These are phyloP conservation scores for Penicillium bovifimosum DNA, from an alignment of 495 filamentous ascomycete species.

Conservation along the genomic window DNA sequence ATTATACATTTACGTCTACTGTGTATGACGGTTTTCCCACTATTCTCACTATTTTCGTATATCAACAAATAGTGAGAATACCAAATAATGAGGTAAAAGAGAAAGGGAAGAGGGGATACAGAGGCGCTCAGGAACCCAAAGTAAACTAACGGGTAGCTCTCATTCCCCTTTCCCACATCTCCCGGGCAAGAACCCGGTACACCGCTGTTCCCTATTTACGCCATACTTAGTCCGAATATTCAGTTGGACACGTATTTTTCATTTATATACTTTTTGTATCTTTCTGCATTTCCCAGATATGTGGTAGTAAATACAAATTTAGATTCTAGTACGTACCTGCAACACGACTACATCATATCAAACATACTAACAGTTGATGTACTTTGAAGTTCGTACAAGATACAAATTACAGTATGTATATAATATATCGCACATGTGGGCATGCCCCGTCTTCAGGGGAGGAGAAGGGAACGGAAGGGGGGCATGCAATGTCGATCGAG, in stretches of 20 bases:
- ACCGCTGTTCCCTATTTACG: slow-evolving; percentile 1
- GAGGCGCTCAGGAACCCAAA: background rate
- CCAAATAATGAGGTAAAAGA: background rate
- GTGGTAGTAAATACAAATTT: too few relatives aligned
- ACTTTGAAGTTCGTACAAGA: background rate
- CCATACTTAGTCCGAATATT: slow-evolving; percentile 8
- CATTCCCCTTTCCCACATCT: slow-evolving; percentile 3
- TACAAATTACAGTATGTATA: background rate
- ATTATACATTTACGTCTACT: too few relatives aligned
- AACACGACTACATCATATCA: background rate
- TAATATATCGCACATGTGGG: background rate
- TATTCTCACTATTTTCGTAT: too few relatives aligned
- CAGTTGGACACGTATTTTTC: slow-evolving; percentile 1
- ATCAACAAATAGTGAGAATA: slow-evolving; percentile 1
- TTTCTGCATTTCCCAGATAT: too few relatives aligned
- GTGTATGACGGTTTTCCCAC: too few relatives aligned
- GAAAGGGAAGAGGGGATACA: slow-evolving; percentile 10
- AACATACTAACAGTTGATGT: background rate
- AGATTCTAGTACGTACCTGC: too few relatives aligned
- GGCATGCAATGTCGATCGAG: slow-evolving; percentile 40
- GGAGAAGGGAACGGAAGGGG: slow-evolving; percentile 13
- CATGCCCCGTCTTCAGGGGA: slow-evolving; percentile 15
- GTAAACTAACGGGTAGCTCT: slow-evolving; percentile 5
- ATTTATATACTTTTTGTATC: background rate
- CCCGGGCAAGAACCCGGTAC: slow-evolving; percentile 5